Evolutionary conservation across 1,284 basidiomycete species (phyloP), one percentile per base, ranked within the genome.

Genomic region (Ustilago crameri): DNA sequence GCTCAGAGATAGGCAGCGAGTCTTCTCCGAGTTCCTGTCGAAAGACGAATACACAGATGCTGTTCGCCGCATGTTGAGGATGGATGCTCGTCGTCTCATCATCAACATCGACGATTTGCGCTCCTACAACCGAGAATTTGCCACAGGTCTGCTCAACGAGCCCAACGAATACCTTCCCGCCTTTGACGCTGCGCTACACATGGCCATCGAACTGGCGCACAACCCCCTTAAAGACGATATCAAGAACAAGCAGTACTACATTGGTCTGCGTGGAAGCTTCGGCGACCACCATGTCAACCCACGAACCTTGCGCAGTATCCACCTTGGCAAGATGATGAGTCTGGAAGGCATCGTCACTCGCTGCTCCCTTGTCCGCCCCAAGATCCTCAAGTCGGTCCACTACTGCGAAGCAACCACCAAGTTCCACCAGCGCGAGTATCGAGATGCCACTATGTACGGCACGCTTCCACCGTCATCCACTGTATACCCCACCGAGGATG

Each of bases 281-380:
- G 96, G 96, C 46, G 95, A 98, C 84, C 93, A 98, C 84, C 94
- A 98, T 84, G 92, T 95, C 84, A 98, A 92, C 84, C 96, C 96
- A 41, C 88, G 96, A 9, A 95, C 93, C 10, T 88, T 99, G 37
- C 89, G 91, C 63, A 91, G 93, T 46, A 87, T 89, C 60, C 91
- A 97, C 84, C 89, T 99, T 27, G 93, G 94, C 53, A 94, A 91
- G 85, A 93, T 98, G 93, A 92, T 98, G 80, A 95, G 91, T 38
- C 85, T 99, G 26, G 96, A 99, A 85, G 96, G 96, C 32, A 99
- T 99, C 81, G 93, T 99, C 61, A 98, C 96, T 2, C 89, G 95
- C 68, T 98, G 87, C 85, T 98, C 95, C 10, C 90, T 99, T 59
- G 96, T 98, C 46, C 91, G 96, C 38, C 96, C 96, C 27, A 99